A percentile compares a stretch with the other conserved stretches of the same genome.
Conservation (phyloP, 495 filamentous ascomycete species). For the Aspergillus sclerotiicarbonarius region DNA sequence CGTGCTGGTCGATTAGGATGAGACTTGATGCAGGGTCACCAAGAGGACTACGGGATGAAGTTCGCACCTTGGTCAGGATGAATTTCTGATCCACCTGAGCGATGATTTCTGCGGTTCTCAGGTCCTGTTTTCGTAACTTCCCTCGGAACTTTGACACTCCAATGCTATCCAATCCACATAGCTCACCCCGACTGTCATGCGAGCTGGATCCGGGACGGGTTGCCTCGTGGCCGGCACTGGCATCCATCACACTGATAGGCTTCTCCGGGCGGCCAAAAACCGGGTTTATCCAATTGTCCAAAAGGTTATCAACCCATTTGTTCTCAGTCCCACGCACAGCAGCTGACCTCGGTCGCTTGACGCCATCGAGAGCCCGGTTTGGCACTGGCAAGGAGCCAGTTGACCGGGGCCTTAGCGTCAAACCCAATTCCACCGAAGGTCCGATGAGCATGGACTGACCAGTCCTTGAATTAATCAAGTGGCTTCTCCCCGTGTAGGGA, state of each 20-base stretch:
- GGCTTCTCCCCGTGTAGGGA: constrained; percentile 57
- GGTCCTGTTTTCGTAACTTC: constrained; percentile 63
- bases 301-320: constrained; percentile 37
- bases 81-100: constrained; percentile 89
- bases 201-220: neutral
- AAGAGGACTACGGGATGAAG: neutral
- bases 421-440: constrained; percentile 2
- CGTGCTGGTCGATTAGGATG: constrained; percentile 89
- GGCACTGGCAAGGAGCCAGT: constrained; percentile 16
- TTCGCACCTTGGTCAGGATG: constrained; percentile 63
- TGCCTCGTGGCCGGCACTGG: neutral
- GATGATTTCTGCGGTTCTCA: constrained; percentile 65
- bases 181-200: constrained; percentile 10
- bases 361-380: neutral
- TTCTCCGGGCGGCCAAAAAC: constrained; percentile 55
- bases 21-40: constrained; percentile 38
- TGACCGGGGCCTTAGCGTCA: constrained; percentile 20
- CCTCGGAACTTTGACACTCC: constrained; percentile 37
- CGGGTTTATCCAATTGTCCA: constrained; percentile 60
- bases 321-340: constrained; percentile 10
- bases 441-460: constrained; percentile 46
- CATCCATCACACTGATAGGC: constrained; percentile 32
- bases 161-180: constrained; percentile 17
- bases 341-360: constrained; percentile 19
- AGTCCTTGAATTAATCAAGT: constrained; percentile 60